Evolutionary conservation across 108 stramenopile genomes (phyloP), one percentile per base, ranked within the genome.

Genomic region (Skeletonema marinoi): DNA sequence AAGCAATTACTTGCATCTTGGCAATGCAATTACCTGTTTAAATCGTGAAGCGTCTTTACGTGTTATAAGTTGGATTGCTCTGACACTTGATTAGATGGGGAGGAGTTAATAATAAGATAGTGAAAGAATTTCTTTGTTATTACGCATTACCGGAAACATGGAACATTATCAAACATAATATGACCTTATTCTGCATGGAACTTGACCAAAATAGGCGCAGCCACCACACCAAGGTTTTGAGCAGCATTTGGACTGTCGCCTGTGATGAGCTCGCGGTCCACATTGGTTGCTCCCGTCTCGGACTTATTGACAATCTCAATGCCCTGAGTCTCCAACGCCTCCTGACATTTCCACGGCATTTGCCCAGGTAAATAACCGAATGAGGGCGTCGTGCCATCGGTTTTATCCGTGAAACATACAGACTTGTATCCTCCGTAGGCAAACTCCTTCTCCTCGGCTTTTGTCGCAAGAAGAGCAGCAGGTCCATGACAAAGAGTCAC

Each of bases 401-500:
- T 50, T 9, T 71, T 66, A 38, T 79, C 72, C 0, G 78, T 71
- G 42, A 79, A 79, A 68, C 65, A 65, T 16, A 39, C 32, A 5
- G 65, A 25, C 25, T 65, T 67, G 78, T 79, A 79, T 17, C 71
- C 78, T 2, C 58, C 39, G n/a, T 54, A 79, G 1, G 48, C 59
- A 54, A 60, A 50, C 12, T 36, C 14, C n/a, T 48, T n/a, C 46
- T 4, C 46, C 13, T n/a, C 46, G n/a, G 13, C 46, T 7, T 78
- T 70, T 16, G 11, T 19, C 9, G 78, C 63, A 32, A 79, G 33
- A 30, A 79, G 54, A 19, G 78, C 65, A 19, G 72, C 78, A 13
- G 78, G 78, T 3, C 78, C 78, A 56, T 79, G 78, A 54, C 78
- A 79, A 16, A 79, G 30, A 13, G 72, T 59, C 3, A 79, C 71